Base-by-base conservation (phyloP, 169 alveolate species). In the Perkinsus olseni region DNA sequence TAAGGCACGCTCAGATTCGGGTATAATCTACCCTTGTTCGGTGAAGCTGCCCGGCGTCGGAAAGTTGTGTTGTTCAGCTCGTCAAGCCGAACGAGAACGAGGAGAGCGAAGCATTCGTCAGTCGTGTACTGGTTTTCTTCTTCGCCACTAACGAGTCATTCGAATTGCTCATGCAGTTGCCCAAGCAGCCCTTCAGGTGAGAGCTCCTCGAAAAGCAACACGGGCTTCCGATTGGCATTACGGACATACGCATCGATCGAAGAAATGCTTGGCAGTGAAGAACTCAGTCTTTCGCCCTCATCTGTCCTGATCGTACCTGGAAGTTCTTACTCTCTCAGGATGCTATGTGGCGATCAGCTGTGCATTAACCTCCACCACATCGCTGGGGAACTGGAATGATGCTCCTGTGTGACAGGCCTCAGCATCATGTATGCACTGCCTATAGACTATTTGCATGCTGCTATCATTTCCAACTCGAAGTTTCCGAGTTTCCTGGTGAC, bases 141-240 rank as follows among this genome's bases (percentile, higher is more conserved):
- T 94, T 93, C 92, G 96, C 96, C 40, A 94, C 93, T 31, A 94
- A 94, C 92, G 96, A 94, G 74, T 93, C 95, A 38, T 94, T 94
- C 37, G 82, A 93, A 36, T 94, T 93, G 36, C 51, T 94, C 39
- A 91, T 91, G 93, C 93, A 91, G 38, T 37, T 91, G 0, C 93
- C 93, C 11, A 91, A 91, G 74, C 74, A 91, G 39, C 93, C 93
- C 28, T 91, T 91, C 38, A 38, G 82, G 82, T 62, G 34, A 24
- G 82, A 28, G 4, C 13, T 13, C 17, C 13, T 40, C 21, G 11
- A 40, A 40, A 40, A 11, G 11, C 3, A 40, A 40, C 50, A n/a
- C n/a, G n/a, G n/a, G n/a, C n/a, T n/a, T n/a, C n/a, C n/a, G n/a
- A n/a, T n/a, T n/a, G n/a, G n/a, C n/a, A n/a, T n/a, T n/a, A n/a